Percentiles rank a stretch among this genome's conserved stretches.
These are phyloP conservation scores for Sordariomycetes sp. DNA, from an alignment of 2,329 filamentous ascomycete species.

Conservation along the genomic window DNA sequence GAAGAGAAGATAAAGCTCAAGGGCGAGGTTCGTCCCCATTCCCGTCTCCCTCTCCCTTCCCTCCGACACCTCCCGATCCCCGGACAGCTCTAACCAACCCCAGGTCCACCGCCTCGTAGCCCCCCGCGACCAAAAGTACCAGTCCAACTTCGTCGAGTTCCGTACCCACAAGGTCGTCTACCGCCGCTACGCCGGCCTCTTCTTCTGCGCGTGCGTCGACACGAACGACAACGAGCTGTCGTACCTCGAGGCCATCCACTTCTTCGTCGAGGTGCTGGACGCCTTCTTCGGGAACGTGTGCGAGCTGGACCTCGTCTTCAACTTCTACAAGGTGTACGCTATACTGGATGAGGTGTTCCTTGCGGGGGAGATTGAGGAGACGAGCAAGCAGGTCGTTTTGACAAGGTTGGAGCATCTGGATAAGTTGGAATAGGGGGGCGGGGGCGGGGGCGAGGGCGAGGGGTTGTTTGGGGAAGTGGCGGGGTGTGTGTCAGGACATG, in stretches of 20 bases:
- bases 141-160: constrained; percentile 98
- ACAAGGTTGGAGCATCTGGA: constrained; percentile 91
- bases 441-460: neutral
- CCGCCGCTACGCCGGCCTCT: constrained; percentile 90
- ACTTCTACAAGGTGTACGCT: constrained; percentile 84
- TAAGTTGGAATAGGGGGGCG: constrained; percentile 65
- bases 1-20: constrained; percentile 99
- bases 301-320: constrained; percentile 83
- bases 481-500: neutral
- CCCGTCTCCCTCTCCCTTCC: neutral
- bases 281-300: constrained; percentile 99
- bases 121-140: constrained; percentile 96
- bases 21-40: constrained; percentile 60
- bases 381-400: constrained; percentile 93
- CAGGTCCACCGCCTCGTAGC: constrained; percentile 94
- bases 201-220: constrained; percentile 99
- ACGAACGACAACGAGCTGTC: constrained; percentile 98
- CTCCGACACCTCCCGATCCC: neutral
- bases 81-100: constrained; percentile 1
- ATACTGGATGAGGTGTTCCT: constrained; percentile 98
- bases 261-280: constrained; percentile 98
- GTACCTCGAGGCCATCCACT: constrained; percentile 94
- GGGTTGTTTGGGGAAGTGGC: neutral
- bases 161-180: constrained; percentile 95
- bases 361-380: constrained; percentile 96